phyloP scores from a whole-genome alignment of 345 rosid genomes.

The Cardamine occulta region DNA sequence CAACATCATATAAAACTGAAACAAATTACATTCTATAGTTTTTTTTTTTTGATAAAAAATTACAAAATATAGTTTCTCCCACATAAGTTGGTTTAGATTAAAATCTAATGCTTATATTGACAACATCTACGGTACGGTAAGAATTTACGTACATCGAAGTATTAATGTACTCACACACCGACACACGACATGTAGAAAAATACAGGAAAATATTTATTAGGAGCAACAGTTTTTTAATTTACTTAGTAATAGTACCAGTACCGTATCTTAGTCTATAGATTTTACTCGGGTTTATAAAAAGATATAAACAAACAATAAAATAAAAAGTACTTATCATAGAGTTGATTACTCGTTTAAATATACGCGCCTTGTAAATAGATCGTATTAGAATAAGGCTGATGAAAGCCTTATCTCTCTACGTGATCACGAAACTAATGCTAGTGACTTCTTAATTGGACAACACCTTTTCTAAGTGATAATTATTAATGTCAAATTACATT shows the following conservation, averaged over 20 bases:
- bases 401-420: conserved; percentile 39
- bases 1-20: too few relatives aligned
- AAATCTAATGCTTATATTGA: neutral
- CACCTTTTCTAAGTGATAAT: conserved; percentile 1
- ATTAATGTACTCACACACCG: neutral
- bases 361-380: neutral
- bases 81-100: neutral
- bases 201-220: neutral
- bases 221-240: neutral
- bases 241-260: neutral
- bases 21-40: too few relatives aligned
- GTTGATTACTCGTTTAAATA: neutral
- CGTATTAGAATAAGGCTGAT: conserved; percentile 36
- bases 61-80: neutral
- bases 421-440: conserved; percentile 31
- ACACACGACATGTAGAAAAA: neutral
- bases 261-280: neutral
- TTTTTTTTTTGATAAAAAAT: too few relatives aligned
- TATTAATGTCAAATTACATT: neutral
- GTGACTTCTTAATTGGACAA: conserved; percentile 37
- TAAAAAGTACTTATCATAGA: neutral
- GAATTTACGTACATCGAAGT: neutral
- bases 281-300: neutral
- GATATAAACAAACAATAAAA: neutral
- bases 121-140: neutral